phyloP scores from a whole-genome alignment of 345 rosid species.

The Stellera chamaejasme region DNA sequence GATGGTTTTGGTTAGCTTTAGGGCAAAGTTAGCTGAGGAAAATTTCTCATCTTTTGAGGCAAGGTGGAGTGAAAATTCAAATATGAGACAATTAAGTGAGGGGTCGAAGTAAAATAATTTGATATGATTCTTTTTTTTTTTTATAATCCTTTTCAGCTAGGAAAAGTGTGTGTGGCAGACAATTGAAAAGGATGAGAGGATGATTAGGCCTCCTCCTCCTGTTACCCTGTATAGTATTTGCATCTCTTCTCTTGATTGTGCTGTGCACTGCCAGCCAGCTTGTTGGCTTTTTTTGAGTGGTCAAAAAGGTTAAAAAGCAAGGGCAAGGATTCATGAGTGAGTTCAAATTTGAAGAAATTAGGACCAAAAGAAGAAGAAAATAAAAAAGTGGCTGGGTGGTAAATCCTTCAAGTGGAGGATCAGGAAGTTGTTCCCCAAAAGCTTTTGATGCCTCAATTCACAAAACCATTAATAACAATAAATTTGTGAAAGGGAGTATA shows the following conservation, averaged over 20 bases:
- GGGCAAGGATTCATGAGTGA: too few species aligned
- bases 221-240: not conserved
- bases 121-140: not conserved
- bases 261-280: too few species aligned
- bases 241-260: not conserved
- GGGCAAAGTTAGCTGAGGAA: conserved; percentile 21
- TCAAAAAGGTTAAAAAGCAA: conserved; percentile 24
- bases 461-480: not conserved
- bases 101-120: too few species aligned
- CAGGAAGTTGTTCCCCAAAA: conserved; percentile 9
- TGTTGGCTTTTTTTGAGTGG: conserved; percentile 5
- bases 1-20: conserved; percentile 21
- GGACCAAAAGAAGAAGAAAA: not conserved
- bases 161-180: not conserved
- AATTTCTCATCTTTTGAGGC: conserved; percentile 11
- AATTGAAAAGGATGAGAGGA: not conserved
- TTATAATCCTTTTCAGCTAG: not conserved
- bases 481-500: not conserved
- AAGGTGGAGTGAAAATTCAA: conserved; percentile 16
- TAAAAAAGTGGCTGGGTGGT: conserved; percentile 12
- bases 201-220: not conserved
- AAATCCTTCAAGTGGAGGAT: conserved; percentile 19
- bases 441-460: conserved; percentile 13
- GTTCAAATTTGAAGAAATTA: not conserved
- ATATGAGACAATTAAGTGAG: not conserved